Conservation (phyloP, 2,329 filamentous ascomycete species). For the Cordyceps farinosa region DNA sequence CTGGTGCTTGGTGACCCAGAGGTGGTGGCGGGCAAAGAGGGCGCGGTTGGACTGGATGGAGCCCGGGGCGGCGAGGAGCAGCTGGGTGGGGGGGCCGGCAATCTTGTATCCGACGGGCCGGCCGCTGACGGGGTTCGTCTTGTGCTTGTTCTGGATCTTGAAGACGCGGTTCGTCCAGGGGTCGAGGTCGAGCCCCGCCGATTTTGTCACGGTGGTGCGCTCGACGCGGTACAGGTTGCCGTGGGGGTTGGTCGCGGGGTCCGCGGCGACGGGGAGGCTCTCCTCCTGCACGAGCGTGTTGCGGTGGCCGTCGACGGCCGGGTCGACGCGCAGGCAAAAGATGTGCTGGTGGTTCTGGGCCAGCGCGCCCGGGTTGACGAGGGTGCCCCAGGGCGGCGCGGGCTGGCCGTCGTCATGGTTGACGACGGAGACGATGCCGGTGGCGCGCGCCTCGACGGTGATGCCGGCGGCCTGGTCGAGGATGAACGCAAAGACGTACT, state of each 20-base stretch:
- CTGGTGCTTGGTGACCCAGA: constrained; percentile 46
- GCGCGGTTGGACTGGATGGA: constrained; percentile 40
- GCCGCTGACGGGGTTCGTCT: constrained; percentile 41
- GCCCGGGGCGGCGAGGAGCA: constrained; percentile 38
- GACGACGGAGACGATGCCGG: constrained; percentile 41
- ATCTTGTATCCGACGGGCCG: constrained; percentile 49
- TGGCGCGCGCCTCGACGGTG: constrained; percentile 31
- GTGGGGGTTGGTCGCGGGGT: constrained; percentile 43
- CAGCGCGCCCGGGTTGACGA: constrained; percentile 57
- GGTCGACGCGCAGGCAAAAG: constrained; percentile 60
- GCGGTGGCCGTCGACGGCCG: constrained; percentile 55
- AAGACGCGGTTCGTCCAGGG: constrained; percentile 46
- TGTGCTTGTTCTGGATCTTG: constrained; percentile 46
- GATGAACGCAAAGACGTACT: constrained; percentile 44
- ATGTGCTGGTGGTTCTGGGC: constrained; percentile 67
- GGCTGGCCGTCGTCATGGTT: constrained; percentile 52
- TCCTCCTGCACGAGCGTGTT: constrained; percentile 51
- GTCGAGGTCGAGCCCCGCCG: constrained; percentile 45
- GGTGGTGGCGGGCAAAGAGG: constrained; percentile 40
- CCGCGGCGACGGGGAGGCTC: constrained; percentile 41
- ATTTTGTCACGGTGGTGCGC: constrained; percentile 44
- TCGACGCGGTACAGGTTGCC: constrained; percentile 43
- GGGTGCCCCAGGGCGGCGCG: constrained; percentile 53
- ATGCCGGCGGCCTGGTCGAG: constrained; percentile 51
- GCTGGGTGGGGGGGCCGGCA: constrained; percentile 36